Evolutionary conservation across 2,329 filamentous ascomycete species (phyloP), one percentile per base, ranked within the genome.

Genomic region (Gaeumannomyces tritici): DNA sequence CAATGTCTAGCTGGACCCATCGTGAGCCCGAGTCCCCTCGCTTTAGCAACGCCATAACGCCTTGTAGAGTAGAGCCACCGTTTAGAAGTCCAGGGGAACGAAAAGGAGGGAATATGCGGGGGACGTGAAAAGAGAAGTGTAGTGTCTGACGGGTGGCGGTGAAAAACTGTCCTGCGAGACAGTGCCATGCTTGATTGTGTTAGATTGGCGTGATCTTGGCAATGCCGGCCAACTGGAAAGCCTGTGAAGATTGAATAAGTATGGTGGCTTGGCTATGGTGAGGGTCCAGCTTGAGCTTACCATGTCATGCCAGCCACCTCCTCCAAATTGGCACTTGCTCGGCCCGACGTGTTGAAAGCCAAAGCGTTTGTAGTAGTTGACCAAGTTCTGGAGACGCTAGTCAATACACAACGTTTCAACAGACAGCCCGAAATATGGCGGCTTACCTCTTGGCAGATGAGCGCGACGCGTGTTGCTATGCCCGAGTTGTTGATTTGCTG

Each of bases 281-380:
- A 11, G n/a, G 21, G 21, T 21, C 7, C 11, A 7, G 8, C 21
- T 21, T 24, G 3, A 51, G n/a, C 26, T 73, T 73, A 92, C 89
- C 90, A 96, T 86, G 72, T 95, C 87, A 67, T 85, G 81, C 91
- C 92, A 96, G 24, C 85, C 87, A 35, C 91, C 90, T 51, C 91
- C 91, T 26, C 87, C 89, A 75, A 91, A 92, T 63, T 83, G 79
- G 60, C 85, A 88, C 64, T 83, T 76, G 73, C 91, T 95, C 60
- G 80, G 77, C 0, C 92, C 91, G 33, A 80, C 74, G 67, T 88
- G 84, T 67, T 78, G 77, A 72, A 95, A 96, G 0, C 91, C 86
- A 67, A 91, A 82, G n/a, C 81, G 81, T 71, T 88, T 82, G 72
- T 96, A 97, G 72, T 89, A 96, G 1, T 77, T 77, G 29, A 93